Evolutionary conservation across 306 rosid species (phyloP), one percentile per base, ranked within the genome.

Genomic region (Vigna mungo): DNA sequence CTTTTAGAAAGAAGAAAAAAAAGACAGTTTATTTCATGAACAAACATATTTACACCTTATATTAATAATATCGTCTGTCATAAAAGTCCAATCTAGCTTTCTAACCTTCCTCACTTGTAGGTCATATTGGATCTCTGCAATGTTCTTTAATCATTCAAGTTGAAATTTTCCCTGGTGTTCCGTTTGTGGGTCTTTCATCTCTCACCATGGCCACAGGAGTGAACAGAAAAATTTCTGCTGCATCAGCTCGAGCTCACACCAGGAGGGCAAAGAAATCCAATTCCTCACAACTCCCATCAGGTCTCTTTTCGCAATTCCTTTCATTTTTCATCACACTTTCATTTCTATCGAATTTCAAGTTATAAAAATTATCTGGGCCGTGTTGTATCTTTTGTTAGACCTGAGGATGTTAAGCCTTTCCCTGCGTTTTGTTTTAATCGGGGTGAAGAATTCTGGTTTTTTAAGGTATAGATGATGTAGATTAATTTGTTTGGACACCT

Each of bases 241-340:
- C 93, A 5, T 89, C 98, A 49, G 97, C 97, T 14, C 79, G 94
- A 53, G 75, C 94, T 81, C 97, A 89, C 85, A 89, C 97, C 21
- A 80, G 97, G 48, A 90, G 78, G 71, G 55, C 92, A 15, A 86
- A 80, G 71, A 85, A 85, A 73, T 37, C 75, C 65, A 39, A 17
- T 68, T 84, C 97, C 20, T 9, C 66, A 46, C 77, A 18, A 14
- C 85, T 90, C 52, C 86, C 93, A 48, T 81, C 91, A 75, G 96
- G 97, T 95, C 3, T 27, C 5, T 72, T 58, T 62, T 53, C 54
- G 8, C 71, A 21, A 34, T 75, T 51, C 41, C 6, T 3, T 21
- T 9, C 36, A 49, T 14, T 64, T 53, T 79, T 54, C 48, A 7
- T 21, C 41, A 7, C 67, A 46, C 36, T 59, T 68, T 71, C n/a